These are phyloP conservation scores for Stagonosporopsis rhizophila DNA, from an alignment of 2,329 filamentous ascomycete genomes.

Conservation along the genomic window DNA sequence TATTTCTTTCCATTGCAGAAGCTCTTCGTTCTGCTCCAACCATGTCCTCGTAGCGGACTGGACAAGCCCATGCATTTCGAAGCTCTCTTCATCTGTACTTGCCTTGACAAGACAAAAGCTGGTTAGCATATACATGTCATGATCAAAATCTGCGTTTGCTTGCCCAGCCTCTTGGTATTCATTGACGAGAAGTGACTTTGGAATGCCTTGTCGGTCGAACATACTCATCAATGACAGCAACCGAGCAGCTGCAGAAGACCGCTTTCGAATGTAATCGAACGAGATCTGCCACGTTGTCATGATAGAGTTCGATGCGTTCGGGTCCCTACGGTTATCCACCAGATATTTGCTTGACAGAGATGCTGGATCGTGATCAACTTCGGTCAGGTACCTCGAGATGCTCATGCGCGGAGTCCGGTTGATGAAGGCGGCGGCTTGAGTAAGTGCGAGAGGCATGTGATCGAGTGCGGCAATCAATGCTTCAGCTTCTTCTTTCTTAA, in stretches of 20 bases:
- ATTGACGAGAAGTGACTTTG: constrained; percentile 28
- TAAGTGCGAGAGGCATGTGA: constrained; percentile 15
- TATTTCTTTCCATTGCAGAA: constrained; percentile 18
- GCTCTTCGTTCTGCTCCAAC: constrained; percentile 29
- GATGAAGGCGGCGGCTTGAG: constrained; percentile 14
- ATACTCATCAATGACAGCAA: constrained; percentile 51
- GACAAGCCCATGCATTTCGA: constrained; percentile 32
- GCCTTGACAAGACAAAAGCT: constrained; percentile 24
- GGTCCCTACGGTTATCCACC: constrained; percentile 5
- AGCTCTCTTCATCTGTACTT: constrained; percentile 4
- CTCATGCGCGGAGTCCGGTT: constrained; percentile 8
- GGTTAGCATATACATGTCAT: constrained; percentile 23
- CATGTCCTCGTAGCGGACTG: constrained; percentile 28
- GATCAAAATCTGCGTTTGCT: constrained; percentile 21
- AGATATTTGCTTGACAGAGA: not conserved
- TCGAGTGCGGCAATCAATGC: constrained; percentile 8
- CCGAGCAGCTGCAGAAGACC: constrained; percentile 45
- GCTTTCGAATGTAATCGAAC: constrained; percentile 46
- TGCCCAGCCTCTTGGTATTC: constrained; percentile 15
- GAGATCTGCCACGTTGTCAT: constrained; percentile 47
- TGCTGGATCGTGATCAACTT: not conserved
- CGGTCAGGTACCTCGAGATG: constrained; percentile 1
- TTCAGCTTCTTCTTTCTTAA: not conserved
- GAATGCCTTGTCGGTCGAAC: constrained; percentile 28
- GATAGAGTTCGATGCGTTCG: constrained; percentile 27